Base-by-base conservation (phyloP, 2,329 filamentous ascomycete species). In the Zopfia rhizophila region DNA sequence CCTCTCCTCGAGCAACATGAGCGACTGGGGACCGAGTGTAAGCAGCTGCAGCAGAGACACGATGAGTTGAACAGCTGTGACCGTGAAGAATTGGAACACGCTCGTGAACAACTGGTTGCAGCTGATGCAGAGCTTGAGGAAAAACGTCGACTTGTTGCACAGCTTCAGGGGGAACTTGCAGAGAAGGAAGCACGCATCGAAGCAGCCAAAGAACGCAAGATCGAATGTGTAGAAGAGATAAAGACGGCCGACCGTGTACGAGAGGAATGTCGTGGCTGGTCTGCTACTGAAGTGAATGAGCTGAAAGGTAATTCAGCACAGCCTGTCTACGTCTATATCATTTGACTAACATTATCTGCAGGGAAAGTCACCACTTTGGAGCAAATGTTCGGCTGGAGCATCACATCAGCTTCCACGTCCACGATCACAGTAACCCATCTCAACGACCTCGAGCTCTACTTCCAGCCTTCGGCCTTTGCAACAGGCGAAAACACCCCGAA, bases 201-300 rank as follows among this genome's bases (percentile, higher is more conserved):
- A 48, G 77, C 82, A 2, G 79, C 87, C 32, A 77, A 80, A 6
- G 79, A 85, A 47, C 81, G 84, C 61, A 96, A 93, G 67, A 73
- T 84, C 41, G 81, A 85, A 58, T 91, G 82, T 56, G 63, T 87
- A 21, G 80, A 83, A 19, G 89, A 94, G 35, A 97, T 96, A 46
- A 82, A 84, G 47, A 87, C 91, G 61, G 90, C 92, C 0, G 91
- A 97, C 69, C 86, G 85, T 54, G 79, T 95, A 18, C 84, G 89
- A 51, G 91, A 97, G 68, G 89, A 96, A 62, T 96, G 89, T 67
- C 85, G 92, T 40, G 92, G 93, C 27, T 97, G 92, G 87, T 93
- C 87, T 45, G 84, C 87, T 39, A 86, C 82, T 19, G 94, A 97
- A 72, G 90, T 97, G 53, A 82, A 82, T 53, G 76, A 78, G 27